Conservation (phyloP, 2,329 filamentous ascomycete genomes). For the Colletotrichum sp. region DNA sequence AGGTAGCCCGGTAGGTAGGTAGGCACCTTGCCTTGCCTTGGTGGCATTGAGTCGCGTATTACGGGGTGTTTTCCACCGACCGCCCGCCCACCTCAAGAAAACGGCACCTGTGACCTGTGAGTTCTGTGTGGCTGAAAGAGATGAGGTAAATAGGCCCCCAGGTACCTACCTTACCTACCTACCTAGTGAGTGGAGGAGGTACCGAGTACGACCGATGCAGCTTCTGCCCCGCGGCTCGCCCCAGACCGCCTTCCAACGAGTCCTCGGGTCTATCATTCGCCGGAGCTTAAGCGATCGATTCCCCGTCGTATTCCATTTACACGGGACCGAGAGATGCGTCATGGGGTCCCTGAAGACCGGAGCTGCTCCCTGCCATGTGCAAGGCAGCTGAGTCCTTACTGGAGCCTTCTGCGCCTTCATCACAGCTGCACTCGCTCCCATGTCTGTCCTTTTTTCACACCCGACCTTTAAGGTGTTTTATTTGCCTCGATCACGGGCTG, state of each 20-base stretch:
- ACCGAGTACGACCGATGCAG: not conserved
- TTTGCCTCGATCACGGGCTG: not conserved
- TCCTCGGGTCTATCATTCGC: not conserved
- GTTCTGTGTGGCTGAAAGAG: too few relatives aligned
- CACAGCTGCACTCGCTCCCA: not conserved
- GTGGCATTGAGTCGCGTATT: too few relatives aligned
- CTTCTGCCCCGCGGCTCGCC: conserved; percentile 3
- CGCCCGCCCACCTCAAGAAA: not conserved
- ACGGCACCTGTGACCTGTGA: not conserved
- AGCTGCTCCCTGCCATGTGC: not conserved
- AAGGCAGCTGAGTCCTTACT: not conserved
- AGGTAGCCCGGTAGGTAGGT: too few relatives aligned
- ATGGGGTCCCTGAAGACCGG: conserved; percentile 8
- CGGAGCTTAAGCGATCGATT: not conserved
- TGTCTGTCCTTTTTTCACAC: not conserved
- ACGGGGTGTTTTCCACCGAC: not conserved
- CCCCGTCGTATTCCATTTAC: not conserved
- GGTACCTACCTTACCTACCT: not conserved
- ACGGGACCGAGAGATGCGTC: conserved; percentile 15
- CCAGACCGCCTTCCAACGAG: not conserved
- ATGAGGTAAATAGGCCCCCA: not conserved
- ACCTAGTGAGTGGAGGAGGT: not conserved
- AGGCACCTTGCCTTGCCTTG: too few relatives aligned
- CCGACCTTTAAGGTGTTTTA: not conserved
- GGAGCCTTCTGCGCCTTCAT: conserved; percentile 1